These are phyloP conservation scores for Arabidopsis suecica DNA, from an alignment of 345 rosid genomes.

Conservation along the genomic window DNA sequence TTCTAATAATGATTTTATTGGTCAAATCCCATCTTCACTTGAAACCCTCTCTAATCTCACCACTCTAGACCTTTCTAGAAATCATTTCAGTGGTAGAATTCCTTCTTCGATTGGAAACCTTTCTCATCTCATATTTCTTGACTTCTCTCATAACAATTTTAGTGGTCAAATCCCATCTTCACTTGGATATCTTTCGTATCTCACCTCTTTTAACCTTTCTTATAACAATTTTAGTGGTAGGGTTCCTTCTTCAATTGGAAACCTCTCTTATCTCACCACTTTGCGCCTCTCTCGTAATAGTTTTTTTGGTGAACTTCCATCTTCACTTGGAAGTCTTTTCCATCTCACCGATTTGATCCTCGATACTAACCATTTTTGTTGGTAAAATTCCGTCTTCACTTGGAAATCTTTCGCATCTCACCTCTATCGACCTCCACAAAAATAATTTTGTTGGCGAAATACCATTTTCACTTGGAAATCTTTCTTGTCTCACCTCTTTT, in stretches of 20 bases:
- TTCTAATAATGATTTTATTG: conserved; percentile 38
- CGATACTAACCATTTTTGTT: neutral
- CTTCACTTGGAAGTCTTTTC: neutral
- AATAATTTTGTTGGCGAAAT: neutral
- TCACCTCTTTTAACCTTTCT: neutral
- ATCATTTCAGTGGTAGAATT: conserved; percentile 16
- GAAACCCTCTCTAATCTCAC: neutral
- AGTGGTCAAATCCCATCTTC: neutral
- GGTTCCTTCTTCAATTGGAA: neutral
- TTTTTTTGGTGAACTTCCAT: neutral
- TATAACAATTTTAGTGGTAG: neutral
- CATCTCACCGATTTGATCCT: neutral
- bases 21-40: neutral
- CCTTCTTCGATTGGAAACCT: neutral
- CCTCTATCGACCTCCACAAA: neutral
- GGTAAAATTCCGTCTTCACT: neutral
- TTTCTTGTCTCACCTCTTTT: neutral
- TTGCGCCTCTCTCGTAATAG: neutral
- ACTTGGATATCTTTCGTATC: neutral
- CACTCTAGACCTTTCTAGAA: neutral
- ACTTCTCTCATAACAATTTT: neutral
- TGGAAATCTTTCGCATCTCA: neutral
- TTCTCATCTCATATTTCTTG: neutral
- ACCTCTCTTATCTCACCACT: neutral
- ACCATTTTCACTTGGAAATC: neutral